Conservation (phyloP, 192 early-diverging fungal species). For the Backusella parvicylindrica region DNA sequence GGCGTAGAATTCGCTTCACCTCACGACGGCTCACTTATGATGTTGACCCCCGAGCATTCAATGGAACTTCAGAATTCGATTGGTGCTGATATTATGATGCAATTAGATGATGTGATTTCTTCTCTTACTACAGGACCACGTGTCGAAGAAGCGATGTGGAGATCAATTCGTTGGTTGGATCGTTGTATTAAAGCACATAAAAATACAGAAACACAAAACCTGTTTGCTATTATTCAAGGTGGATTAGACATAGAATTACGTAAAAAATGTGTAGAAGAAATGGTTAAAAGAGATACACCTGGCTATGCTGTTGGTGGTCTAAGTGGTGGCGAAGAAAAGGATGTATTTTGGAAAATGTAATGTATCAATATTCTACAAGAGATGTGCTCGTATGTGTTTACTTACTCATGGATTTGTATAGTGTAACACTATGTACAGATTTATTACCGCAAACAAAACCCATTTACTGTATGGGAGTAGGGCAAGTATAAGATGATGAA, state of each 20-base stretch:
- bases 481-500: slow-evolving; percentile 31
- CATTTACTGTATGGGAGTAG: slow-evolving; percentile 91
- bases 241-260: slow-evolving; percentile 69
- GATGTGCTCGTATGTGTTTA: not conserved
- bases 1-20: slow-evolving; percentile 85
- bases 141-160: slow-evolving; percentile 88
- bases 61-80: slow-evolving; percentile 84
- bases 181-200: slow-evolving; percentile 75
- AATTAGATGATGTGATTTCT: slow-evolving; percentile 86
- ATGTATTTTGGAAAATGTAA: slow-evolving; percentile 78
- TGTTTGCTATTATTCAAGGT: slow-evolving; percentile 90
- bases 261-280: slow-evolving; percentile 70
- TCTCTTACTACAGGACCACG: slow-evolving; percentile 76
- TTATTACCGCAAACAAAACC: slow-evolving; percentile 77
- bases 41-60: slow-evolving; percentile 85
- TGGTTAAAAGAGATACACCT: slow-evolving; percentile 74
- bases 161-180: slow-evolving; percentile 87
- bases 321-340: slow-evolving; percentile 85
- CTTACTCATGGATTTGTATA: not conserved
- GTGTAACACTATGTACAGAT: slow-evolving; percentile 74
- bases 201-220: slow-evolving; percentile 68
- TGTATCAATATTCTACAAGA: not conserved
- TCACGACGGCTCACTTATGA: slow-evolving; percentile 76
- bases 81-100: slow-evolving; percentile 91
- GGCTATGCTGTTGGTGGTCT: slow-evolving; percentile 87